Evolutionary conservation across 179 eudicot species (phyloP).

Genomic region (Spinacia oleracea): DNA sequence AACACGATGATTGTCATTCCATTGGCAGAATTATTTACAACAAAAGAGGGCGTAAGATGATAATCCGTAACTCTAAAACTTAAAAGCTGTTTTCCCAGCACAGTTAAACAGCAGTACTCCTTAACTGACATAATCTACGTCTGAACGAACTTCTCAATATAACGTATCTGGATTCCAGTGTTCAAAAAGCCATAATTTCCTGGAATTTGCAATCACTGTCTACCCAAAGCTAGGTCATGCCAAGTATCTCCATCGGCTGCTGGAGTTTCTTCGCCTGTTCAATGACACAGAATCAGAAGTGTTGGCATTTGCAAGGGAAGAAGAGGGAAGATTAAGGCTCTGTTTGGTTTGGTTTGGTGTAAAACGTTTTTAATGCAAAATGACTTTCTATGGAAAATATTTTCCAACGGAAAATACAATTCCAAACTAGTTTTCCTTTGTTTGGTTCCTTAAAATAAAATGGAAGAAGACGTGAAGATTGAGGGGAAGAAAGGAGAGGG

Average conservation of each 20-base stretch:
- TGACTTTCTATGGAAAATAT: too few relatives aligned
- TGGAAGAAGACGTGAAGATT: too few relatives aligned
- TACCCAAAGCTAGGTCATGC: slow-evolving; percentile 73
- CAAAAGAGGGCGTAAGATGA: neutral
- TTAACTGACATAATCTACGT: neutral
- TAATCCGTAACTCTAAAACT: neutral
- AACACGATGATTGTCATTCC: neutral
- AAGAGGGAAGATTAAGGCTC: too few relatives aligned
- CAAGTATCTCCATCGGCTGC: slow-evolving; percentile 57
- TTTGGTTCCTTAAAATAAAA: too few relatives aligned
- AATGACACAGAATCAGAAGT: neutral
- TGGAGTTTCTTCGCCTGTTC: slow-evolving; percentile 59
- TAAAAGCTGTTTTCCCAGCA: neutral
- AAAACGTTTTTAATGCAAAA: too few relatives aligned
- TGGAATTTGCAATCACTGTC: slow-evolving; percentile 32
- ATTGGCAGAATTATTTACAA: neutral
- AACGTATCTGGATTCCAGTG: too few relatives aligned
- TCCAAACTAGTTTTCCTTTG: too few relatives aligned
- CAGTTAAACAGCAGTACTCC: neutral
- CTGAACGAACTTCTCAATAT: neutral
- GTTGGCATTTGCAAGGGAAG: too few relatives aligned
- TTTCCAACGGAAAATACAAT: too few relatives aligned
- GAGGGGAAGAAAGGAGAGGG: too few relatives aligned
- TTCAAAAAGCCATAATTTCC: too few relatives aligned
- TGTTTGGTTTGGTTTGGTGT: too few relatives aligned